A percentile compares a stretch with the other conserved stretches of the same genome.
phyloP scores from a whole-genome alignment of 2,329 filamentous ascomycete species.

The Podosphaera xanthii region DNA sequence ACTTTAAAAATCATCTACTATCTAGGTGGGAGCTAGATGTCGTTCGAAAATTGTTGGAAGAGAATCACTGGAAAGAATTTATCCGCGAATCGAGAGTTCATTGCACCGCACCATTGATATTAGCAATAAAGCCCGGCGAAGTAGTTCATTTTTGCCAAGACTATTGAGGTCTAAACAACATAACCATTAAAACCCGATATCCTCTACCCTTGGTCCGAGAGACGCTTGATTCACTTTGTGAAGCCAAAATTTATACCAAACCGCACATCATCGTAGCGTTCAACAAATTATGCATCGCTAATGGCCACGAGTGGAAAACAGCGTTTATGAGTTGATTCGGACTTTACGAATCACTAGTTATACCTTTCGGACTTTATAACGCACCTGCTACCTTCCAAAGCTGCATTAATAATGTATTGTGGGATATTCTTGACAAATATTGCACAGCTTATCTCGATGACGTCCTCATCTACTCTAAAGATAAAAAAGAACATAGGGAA shows the following conservation, averaged over 20 bases:
- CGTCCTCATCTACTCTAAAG: conserved; percentile 2
- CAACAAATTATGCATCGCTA: not conserved
- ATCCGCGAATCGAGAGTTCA: too few species aligned
- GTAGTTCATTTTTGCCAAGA: not conserved
- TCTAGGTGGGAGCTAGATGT: too few species aligned
- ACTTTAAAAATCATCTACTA: too few species aligned
- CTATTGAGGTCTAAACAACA: not conserved
- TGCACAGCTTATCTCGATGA: not conserved
- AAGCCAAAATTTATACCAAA: conserved; percentile 1
- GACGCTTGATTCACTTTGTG: not conserved
- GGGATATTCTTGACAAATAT: too few species aligned
- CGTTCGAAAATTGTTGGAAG: too few species aligned
- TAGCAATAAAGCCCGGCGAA: not conserved
- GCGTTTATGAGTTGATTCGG: conserved; percentile 2
- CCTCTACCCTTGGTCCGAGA: not conserved
- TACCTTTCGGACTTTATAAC: too few species aligned
- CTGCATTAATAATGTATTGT: too few species aligned
- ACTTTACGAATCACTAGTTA: not conserved
- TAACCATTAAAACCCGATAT: conserved; percentile 2
- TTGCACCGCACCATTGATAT: not conserved
- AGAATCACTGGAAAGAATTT: too few species aligned
- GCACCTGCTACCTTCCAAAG: too few species aligned
- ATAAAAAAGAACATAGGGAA: not conserved
- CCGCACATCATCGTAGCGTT: conserved; percentile 3
- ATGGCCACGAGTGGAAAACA: conserved; percentile 7